Conservation (phyloP, 2,329 filamentous ascomycete species). For the Acrodontium crateriforme region DNA sequence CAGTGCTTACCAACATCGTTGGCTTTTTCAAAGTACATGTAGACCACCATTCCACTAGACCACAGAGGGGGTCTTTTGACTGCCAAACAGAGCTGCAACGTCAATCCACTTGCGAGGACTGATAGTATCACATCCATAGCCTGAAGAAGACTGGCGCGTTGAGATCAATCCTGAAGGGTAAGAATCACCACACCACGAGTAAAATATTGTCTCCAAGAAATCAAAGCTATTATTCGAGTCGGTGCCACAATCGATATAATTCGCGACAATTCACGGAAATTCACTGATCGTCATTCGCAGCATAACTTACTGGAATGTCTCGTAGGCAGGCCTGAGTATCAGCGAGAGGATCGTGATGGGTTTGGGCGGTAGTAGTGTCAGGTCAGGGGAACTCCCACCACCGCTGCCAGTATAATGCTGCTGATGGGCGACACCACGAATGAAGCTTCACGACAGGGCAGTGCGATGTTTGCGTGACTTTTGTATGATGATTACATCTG, state of each 20-base stretch:
- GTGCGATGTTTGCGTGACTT: too few relatives aligned
- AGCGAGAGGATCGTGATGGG: constrained; percentile 78
- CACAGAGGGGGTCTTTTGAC: constrained; percentile 74
- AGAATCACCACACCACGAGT: constrained; percentile 93
- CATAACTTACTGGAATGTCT: constrained; percentile 89
- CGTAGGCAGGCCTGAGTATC: constrained; percentile 59
- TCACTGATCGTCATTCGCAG: constrained; percentile 78
- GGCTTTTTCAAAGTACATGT: constrained; percentile 90
- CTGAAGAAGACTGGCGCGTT: constrained; percentile 92
- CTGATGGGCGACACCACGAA: constrained; percentile 93
- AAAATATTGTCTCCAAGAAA: constrained; percentile 99
- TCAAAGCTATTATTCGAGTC: constrained; percentile 54
- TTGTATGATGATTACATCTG: too few relatives aligned
- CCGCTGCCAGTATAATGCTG: constrained; percentile 48
- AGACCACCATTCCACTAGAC: constrained; percentile 94
- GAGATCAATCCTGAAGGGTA: constrained; percentile 56
- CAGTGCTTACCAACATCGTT: constrained; percentile 95
- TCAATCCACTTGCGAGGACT: constrained; percentile 71
- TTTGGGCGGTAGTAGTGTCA: too few relatives aligned
- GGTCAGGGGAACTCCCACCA: constrained; percentile 25
- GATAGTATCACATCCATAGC: constrained; percentile 84
- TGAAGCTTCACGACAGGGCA: constrained; percentile 51
- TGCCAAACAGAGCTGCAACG: constrained; percentile 64
- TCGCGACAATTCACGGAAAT: constrained; percentile 70
- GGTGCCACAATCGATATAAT: constrained; percentile 89